phyloP scores from a whole-genome alignment of 2,329 filamentous ascomycete species.

The Cladosporium velox region DNA sequence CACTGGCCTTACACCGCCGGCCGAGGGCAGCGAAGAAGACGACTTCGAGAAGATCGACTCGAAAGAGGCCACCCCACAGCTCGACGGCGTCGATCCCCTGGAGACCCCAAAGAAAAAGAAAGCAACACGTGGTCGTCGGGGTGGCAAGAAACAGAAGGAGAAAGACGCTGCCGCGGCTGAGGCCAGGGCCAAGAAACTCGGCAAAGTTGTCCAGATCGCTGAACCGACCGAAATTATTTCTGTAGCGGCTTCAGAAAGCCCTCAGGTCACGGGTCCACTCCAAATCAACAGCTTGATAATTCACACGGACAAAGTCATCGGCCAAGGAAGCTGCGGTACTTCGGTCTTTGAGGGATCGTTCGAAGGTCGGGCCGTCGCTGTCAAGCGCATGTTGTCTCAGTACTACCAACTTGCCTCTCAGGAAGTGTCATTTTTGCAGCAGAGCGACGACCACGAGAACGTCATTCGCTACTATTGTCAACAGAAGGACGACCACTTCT shows the following conservation, averaged over 20 bases:
- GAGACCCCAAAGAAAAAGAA: constrained; percentile 50
- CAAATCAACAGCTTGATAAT: constrained; percentile 64
- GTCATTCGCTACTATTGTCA: constrained; percentile 97
- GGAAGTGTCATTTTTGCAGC: constrained; percentile 84
- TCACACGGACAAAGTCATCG: constrained; percentile 61
- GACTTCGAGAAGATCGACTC: constrained; percentile 23
- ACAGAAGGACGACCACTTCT: constrained; percentile 81
- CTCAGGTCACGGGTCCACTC: constrained; percentile 51
- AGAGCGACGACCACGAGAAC: constrained; percentile 94
- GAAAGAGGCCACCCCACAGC: constrained; percentile 25
- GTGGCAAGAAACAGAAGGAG: constrained; percentile 48
- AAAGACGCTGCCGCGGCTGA: constrained; percentile 32
- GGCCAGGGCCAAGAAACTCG: constrained; percentile 41
- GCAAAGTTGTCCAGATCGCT: constrained; percentile 40
- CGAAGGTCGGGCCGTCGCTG: constrained; percentile 84
- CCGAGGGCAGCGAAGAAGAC: constrained; percentile 21
- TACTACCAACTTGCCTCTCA: constrained; percentile 95
- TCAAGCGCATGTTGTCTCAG: constrained; percentile 94
- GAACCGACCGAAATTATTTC: constrained; percentile 45
- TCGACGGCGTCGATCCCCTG: constrained; percentile 30
- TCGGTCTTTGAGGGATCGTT: constrained; percentile 94
- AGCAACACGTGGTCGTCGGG: constrained; percentile 52
- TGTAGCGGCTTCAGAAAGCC: constrained; percentile 44
- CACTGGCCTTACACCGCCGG: background rate
- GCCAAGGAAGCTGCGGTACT: constrained; percentile 91